Evolutionary conservation across 2,329 filamentous ascomycete species (phyloP).

Genomic region (Periconia macrospinosa): DNA sequence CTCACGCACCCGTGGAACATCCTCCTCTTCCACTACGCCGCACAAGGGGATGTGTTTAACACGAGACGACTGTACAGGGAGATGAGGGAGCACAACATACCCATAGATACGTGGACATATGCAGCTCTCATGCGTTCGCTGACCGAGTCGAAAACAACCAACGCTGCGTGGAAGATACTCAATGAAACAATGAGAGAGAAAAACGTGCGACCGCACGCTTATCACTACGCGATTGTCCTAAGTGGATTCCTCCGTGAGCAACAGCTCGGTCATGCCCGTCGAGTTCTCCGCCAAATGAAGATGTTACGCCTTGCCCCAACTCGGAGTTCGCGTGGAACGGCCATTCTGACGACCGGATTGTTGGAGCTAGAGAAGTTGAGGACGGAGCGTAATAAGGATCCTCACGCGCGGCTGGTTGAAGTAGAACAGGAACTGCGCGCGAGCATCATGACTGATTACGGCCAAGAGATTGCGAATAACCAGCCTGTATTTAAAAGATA

Average conservation of each 20-base stretch:
- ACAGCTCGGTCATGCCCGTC: constrained; percentile 51
- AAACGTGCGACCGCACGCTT: constrained; percentile 47
- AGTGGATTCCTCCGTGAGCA: constrained; percentile 49
- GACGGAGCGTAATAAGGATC: constrained; percentile 12
- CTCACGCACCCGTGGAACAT: constrained; percentile 76
- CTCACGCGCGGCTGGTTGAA: constrained; percentile 19
- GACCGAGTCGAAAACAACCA: constrained; percentile 54
- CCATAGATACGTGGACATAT: constrained; percentile 61
- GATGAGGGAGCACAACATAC: constrained; percentile 57
- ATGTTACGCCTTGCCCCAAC: constrained; percentile 42
- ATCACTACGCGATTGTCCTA: constrained; percentile 59
- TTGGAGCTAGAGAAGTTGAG: constrained; percentile 21
- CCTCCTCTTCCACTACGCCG: constrained; percentile 70
- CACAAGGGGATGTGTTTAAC: constrained; percentile 60
- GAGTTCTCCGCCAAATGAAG: constrained; percentile 52
- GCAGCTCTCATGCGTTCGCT: constrained; percentile 63
- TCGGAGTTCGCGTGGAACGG: constrained; percentile 48
- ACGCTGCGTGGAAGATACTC: constrained; percentile 58
- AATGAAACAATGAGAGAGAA: constrained; percentile 54
- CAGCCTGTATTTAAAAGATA: constrained; percentile 27
- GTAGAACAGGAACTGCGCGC: constrained; percentile 31
- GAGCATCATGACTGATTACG: constrained; percentile 28
- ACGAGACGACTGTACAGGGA: constrained; percentile 56
- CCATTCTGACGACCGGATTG: constrained; percentile 29
- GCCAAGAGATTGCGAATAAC: constrained; percentile 29